Evolutionary conservation across 345 rosid species (phyloP), one percentile per base, ranked within the genome.

Genomic region (Passiflora organensis): DNA sequence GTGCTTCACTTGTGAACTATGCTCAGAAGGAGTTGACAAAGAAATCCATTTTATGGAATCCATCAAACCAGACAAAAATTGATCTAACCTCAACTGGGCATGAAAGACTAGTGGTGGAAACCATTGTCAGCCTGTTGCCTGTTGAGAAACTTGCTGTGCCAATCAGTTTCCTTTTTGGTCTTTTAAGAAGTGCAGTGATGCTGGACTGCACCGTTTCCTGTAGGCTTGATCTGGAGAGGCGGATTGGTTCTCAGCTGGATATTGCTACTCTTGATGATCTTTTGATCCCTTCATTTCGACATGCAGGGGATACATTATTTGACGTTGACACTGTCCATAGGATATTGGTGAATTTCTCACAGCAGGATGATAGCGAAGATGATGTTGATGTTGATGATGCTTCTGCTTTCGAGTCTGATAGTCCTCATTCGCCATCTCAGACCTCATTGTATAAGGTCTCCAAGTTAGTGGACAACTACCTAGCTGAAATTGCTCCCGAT

Each of bases 21-120:
- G 98, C 98, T 0, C 90, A 91, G 69, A 84, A 71, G 77, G 91
- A 84, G 76, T 68, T 91, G 66, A 86, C 93, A n/a, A 91, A 82
- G 76, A 86, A 81, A 63, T 76, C 91, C 32, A 76, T 75, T 65
- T 52, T 76, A 20, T 78, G 87, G 87, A 84, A 80, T 62, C 78
- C 81, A 1, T 73, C 81, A 37, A 54, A 60, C 66, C 82, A 76
- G 66, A 61, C 72, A 21, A 82, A 74, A 64, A 70, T 67, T n/a
- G 83, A 82, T 48, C 43, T 68, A n/a, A 53, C 64, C 47, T 67
- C 78, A 12, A 76, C 72, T 12, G 83, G 73, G 17, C 90, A 80
- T 10, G 96, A 88, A 75, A 73, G 76, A 58, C 60, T 67, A 20
- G 91, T 91, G 57, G 53, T 91, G 49, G 96, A 91, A 70, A 59